Base-by-base conservation (phyloP, 2,329 filamentous ascomycete species). In the Hirsutella minnesotensis region DNA sequence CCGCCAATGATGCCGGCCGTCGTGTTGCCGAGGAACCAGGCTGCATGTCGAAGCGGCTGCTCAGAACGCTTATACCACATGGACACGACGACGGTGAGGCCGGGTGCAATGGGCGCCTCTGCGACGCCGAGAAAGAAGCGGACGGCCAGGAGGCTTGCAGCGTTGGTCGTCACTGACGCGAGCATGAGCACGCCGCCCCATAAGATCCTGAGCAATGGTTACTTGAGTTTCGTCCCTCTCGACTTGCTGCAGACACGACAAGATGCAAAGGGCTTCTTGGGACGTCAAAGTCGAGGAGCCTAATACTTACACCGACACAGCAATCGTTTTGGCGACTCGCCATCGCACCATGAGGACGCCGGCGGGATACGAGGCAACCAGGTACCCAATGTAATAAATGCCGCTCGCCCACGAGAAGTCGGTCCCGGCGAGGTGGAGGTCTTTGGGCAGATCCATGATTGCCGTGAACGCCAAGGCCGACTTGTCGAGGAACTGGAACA, bases 401-500 rank as follows among this genome's bases (percentile, higher is more conserved):
- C 55, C 66, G 9, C 59, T 59, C 0, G 70, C 58, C 69, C 72
- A 75, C 7, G 67, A 67, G 46, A 73, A 75, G 38, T 77, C 62
- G 34, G 68, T 59, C 5, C 70, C 70, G 8, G 62, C 59, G 19
- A 75, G 55, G 12, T 58, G 49, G 41, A 71, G 64, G 20, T 70
- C 70, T 5, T 62, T 50, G 29, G 60, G 61, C 4, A 75, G 54
- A 1, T 70, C 68, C 64, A 74, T 66, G 47, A 74, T 61, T 31
- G 67, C 67, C 0, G 70, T 67, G 52, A 72, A 72, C n/a, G 61
- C 66, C 1, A 78, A 57, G 0, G 68, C 69, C 0, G 71, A 72
- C 54, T 81, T 80, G 58, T 81, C 77, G 2, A 77, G 62, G 48
- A 72, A 80, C 46, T 80, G 76, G 5, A 79, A 59, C n/a, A 73